Percentiles rank a stretch among this genome's conserved stretches.
These are phyloP conservation scores for Bolboschoenoplectus hybrid DNA, from an alignment of 202 grass and related monocot genomes.

Conservation along the genomic window DNA sequence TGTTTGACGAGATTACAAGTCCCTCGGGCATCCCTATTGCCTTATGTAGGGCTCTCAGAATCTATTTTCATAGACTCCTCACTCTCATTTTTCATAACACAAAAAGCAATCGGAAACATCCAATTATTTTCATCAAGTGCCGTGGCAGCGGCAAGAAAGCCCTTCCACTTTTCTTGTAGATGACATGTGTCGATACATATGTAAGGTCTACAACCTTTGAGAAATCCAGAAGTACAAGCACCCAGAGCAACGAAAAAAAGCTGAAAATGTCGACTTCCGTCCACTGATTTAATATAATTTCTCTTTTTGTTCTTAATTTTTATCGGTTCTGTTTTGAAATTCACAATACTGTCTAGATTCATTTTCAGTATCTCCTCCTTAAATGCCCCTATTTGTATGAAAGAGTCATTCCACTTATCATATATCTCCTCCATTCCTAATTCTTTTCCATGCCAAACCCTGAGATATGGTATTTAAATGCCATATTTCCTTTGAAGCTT, in stretches of 20 bases:
- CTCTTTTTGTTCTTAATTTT: neutral
- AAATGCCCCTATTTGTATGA: neutral
- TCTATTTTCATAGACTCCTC: slow-evolving; percentile 7
- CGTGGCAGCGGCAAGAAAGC: neutral
- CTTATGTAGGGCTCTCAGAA: neutral
- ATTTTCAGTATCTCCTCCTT: slow-evolving; percentile 2
- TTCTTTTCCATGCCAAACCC: slow-evolving; percentile 11
- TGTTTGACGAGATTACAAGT: slow-evolving; percentile 13
- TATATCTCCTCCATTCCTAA: neutral
- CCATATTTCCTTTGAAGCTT: neutral
- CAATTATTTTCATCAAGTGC: slow-evolving; percentile 1
- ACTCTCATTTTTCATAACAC: neutral
- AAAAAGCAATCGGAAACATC: slow-evolving; percentile 21
- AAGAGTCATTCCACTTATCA: slow-evolving; percentile 29
- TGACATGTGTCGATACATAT: slow-evolving; percentile 30
- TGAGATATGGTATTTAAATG: neutral
- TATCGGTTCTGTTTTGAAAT: neutral
- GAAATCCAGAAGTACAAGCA: slow-evolving; percentile 6
- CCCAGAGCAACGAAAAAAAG: slow-evolving; percentile 15
- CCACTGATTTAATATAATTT: no score
- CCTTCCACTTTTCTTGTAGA: slow-evolving; percentile 21
- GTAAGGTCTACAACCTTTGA: slow-evolving; percentile 15
- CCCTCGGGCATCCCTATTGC: slow-evolving; percentile 21
- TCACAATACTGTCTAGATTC: neutral
- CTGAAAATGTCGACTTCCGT: neutral